phyloP scores from a whole-genome alignment of 176 grass and related monocot species.

The Aegilops sharonensis region DNA sequence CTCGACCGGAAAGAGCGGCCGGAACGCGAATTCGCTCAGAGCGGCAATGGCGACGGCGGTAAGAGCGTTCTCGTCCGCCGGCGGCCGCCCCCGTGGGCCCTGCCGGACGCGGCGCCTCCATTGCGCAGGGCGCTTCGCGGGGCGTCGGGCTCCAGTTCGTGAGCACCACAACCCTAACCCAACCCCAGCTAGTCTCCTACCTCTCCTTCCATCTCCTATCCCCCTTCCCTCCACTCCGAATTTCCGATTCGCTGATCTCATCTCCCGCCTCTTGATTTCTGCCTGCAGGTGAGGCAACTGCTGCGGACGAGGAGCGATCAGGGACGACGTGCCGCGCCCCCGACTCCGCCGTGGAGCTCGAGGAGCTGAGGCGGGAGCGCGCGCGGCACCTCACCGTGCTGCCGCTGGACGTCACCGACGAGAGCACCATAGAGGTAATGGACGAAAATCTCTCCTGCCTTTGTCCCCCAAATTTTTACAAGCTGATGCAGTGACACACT shows the following conservation, averaged over 20 bases:
- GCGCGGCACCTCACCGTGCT: constrained; percentile 49
- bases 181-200: not conserved
- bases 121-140: constrained; percentile 78
- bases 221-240: not conserved
- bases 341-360: constrained; percentile 40
- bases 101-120: not conserved
- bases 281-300: constrained; percentile 11
- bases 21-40: not conserved
- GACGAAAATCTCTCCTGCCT: not conserved
- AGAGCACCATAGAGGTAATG: constrained; percentile 60
- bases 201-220: not conserved
- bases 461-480: not conserved
- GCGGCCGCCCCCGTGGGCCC: not conserved
- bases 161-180: not conserved
- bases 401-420: constrained; percentile 62
- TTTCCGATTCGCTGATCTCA: not conserved
- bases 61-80: constrained; percentile 42
- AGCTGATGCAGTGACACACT: not conserved
- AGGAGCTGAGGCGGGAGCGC: constrained; percentile 44
- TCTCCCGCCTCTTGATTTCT: not conserved
- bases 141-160: constrained; percentile 85
- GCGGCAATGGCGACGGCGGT: constrained; percentile 20
- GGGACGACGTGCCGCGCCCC: constrained; percentile 28
- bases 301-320: constrained; percentile 45
- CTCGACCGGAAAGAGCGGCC: too few relatives aligned